Conservation (phyloP, 371 early-diverging fungal genomes). For the Mucor mucedo region DNA sequence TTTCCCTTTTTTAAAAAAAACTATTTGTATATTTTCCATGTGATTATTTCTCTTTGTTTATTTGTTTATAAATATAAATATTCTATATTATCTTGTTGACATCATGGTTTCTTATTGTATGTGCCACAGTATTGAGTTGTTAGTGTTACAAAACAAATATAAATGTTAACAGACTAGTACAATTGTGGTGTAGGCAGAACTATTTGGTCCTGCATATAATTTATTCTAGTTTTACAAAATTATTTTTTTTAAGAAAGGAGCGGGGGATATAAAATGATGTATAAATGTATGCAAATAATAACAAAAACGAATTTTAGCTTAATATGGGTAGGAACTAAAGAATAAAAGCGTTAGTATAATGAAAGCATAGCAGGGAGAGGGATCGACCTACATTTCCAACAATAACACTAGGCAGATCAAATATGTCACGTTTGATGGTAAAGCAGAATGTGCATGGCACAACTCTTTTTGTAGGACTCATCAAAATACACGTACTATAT, state of each 20-base stretch:
- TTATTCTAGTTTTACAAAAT: not conserved
- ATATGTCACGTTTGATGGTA: slow-evolving; percentile 91
- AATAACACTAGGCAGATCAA: slow-evolving; percentile 88
- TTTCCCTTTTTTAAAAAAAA: not conserved
- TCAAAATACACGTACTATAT: slow-evolving; percentile 78
- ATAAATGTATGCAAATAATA: slow-evolving; percentile 14
- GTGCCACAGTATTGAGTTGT: not conserved
- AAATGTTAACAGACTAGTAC: not conserved
- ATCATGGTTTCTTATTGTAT: not conserved
- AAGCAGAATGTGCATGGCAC: slow-evolving; percentile 91
- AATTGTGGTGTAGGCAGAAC: not conserved
- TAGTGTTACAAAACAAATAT: not conserved
- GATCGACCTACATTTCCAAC: slow-evolving; percentile 67
- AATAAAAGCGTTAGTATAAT: not conserved
- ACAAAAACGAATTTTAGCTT: slow-evolving; percentile 21
- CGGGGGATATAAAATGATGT: slow-evolving; percentile 1
- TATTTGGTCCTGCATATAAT: slow-evolving; percentile 1
- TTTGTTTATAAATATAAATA: not conserved
- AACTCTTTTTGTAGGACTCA: slow-evolving; percentile 65
- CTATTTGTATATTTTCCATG: not conserved
- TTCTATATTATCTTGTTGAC: not conserved
- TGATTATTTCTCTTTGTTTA: slow-evolving; percentile 3
- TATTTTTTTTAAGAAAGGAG: not conserved
- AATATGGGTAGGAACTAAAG: slow-evolving; percentile 37
- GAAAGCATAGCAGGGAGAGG: not conserved